Conservation (phyloP, 495 filamentous ascomycete genomes). For the Penicillium robsamsonii region DNA sequence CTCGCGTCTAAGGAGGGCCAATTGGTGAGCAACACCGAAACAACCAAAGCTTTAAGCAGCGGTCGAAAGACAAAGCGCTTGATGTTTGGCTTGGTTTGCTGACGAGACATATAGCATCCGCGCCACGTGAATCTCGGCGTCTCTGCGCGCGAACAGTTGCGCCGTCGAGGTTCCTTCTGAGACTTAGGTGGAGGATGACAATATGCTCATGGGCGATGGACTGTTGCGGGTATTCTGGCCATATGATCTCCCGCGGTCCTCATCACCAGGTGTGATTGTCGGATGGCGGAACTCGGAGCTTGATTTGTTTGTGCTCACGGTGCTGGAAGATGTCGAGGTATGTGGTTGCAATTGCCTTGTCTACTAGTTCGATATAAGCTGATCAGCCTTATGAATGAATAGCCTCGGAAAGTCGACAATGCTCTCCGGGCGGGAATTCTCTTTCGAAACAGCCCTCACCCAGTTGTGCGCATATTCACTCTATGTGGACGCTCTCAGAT, state of each 20-base stretch:
- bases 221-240: slow-evolving; percentile 99
- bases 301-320: slow-evolving; percentile 85
- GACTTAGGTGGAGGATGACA: slow-evolving; percentile 66
- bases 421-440: slow-evolving; percentile 81
- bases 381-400: slow-evolving; percentile 8
- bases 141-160: slow-evolving; percentile 92
- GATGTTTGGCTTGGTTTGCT: slow-evolving; percentile 5
- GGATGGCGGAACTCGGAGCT: slow-evolving; percentile 92
- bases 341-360: slow-evolving; percentile 6
- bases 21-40: slow-evolving; percentile 47
- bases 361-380: slow-evolving; percentile 6
- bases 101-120: slow-evolving; percentile 63
- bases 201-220: slow-evolving; percentile 76
- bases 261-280: slow-evolving; percentile 77
- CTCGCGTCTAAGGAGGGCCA: slow-evolving; percentile 67
- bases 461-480: slow-evolving; percentile 74
- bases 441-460: slow-evolving; percentile 78
- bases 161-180: slow-evolving; percentile 92
- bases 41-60: neutral
- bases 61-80: neutral
- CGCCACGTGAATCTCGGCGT: slow-evolving; percentile 78
- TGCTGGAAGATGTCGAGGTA: slow-evolving; percentile 91
- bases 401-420: slow-evolving; percentile 78
- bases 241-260: slow-evolving; percentile 72
- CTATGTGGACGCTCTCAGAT: slow-evolving; percentile 80